Percentiles rank a stretch among this genome's conserved stretches.
Conservation (phyloP, 768 basidiomycete species). For the Coprinopsis sp. region DNA sequence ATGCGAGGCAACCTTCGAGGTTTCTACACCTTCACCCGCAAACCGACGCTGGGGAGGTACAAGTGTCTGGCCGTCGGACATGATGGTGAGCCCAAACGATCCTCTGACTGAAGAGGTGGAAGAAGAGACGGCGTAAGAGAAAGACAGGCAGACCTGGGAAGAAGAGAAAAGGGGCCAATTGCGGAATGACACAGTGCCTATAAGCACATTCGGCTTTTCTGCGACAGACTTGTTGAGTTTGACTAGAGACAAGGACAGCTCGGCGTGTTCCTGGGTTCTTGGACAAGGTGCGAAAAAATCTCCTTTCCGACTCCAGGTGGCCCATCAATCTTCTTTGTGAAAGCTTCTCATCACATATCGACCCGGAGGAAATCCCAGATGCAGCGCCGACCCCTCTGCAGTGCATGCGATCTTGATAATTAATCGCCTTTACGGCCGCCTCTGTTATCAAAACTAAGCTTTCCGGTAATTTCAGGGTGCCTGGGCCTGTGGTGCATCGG, state of each 20-base stretch:
- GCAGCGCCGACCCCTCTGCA: background rate
- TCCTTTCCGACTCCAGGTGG: background rate
- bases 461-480: too few species aligned
- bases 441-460: too few species aligned
- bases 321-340: slow-evolving; percentile 1
- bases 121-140: background rate
- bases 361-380: background rate
- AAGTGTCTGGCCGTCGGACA: slow-evolving; percentile 20
- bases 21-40: slow-evolving; percentile 20
- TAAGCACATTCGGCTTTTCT: background rate
- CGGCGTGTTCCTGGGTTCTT: background rate
- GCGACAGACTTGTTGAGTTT: background rate
- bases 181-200: background rate
- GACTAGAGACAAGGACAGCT: background rate
- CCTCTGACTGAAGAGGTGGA: too few species aligned
- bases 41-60: slow-evolving; percentile 30
- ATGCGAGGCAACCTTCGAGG: slow-evolving; percentile 24
- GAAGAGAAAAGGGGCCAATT: background rate
- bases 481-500: too few species aligned
- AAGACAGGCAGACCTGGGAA: background rate
- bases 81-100: background rate
- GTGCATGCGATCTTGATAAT: too few species aligned
- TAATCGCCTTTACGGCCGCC: too few species aligned
- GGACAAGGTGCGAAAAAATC: slow-evolving; percentile 4
- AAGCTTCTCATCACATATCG: slow-evolving; percentile 1